Base-by-base conservation (phyloP, 257 asterid genomes). In the Solanum rostratum region DNA sequence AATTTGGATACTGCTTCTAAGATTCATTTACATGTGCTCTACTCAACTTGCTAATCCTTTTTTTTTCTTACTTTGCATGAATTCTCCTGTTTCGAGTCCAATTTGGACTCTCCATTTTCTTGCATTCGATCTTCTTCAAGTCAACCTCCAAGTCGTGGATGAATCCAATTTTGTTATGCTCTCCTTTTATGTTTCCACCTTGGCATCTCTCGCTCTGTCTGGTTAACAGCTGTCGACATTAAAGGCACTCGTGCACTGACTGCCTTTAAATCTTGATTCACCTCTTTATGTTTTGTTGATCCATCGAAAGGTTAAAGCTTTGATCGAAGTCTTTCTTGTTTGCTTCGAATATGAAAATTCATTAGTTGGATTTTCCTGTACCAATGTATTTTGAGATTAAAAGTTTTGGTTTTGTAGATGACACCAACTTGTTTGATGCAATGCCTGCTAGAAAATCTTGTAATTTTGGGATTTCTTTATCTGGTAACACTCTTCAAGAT, bases 341-440 rank as follows among this genome's bases (percentile, higher is more conserved):
- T 76, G 60, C 45, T 27, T 53, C 3, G 7, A 50, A 49, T 49
- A 49, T 49, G 5, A 49, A 10, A 50, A 76, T 0, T 27, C 5
- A 0, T 15, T 15, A 8, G 45, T 76, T 76, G 0, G 62, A 16
- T 76, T 8, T 76, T 76, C 62, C 24, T 76, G 27, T 49, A 49
- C 18, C 62, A 46, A 3, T 52, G 45, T 27, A 76, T 76, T 46
- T 27, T 49, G 41, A 9, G 45, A 27, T 76, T 16, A 13, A 27
- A 24, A 27, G 14, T 8, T 76, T 46, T 15, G 2, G 1, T 76
- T 15, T 76, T 27, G 18, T 27, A 27, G 27, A 24, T 83, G 84
- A 27, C 86, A 46, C 41, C 85, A 63, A 89, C 49, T 79, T 90
- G 92, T 86, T 91, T 86, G 95, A 90, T 84, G 87, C 87, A 89